Evolutionary conservation across 75 land plant genomes (phyloP).

Genomic region (Pinus albicaulis): DNA sequence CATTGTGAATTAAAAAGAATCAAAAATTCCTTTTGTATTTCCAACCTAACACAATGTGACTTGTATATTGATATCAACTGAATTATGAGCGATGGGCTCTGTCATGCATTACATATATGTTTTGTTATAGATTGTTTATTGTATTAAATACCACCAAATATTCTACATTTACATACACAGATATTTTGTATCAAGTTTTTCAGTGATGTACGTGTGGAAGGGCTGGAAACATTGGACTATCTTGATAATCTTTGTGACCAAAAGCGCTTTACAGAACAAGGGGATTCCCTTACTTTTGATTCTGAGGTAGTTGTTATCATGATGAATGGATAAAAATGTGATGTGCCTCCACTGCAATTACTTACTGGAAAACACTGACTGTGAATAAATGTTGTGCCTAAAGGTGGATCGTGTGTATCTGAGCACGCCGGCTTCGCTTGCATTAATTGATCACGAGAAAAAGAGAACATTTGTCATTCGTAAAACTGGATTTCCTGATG

Average conservation of each 20-base stretch:
- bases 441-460: constrained; percentile 67
- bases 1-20: background rate
- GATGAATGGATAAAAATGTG: background rate
- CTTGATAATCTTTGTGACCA: constrained; percentile 59
- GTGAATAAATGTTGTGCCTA: background rate
- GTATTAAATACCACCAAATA: background rate
- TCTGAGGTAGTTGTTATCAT: constrained; percentile 43
- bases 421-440: constrained; percentile 46
- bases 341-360: background rate
- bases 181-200: background rate
- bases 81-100: background rate
- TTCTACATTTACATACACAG: constrained; percentile 5
- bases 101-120: background rate
- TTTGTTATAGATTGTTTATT: background rate
- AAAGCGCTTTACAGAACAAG: constrained; percentile 75
- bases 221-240: constrained; percentile 74
- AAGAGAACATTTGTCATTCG: constrained; percentile 56
- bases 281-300: constrained; percentile 80
- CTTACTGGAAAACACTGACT: background rate
- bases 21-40: background rate
- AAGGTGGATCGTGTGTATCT: constrained; percentile 17
- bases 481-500: constrained; percentile 66
- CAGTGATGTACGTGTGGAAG: constrained; percentile 81
- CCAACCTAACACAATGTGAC: background rate
- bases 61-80: background rate